Evolutionary conservation across 2,329 filamentous ascomycete species (phyloP).

Genomic region (Diatrype stigma): DNA sequence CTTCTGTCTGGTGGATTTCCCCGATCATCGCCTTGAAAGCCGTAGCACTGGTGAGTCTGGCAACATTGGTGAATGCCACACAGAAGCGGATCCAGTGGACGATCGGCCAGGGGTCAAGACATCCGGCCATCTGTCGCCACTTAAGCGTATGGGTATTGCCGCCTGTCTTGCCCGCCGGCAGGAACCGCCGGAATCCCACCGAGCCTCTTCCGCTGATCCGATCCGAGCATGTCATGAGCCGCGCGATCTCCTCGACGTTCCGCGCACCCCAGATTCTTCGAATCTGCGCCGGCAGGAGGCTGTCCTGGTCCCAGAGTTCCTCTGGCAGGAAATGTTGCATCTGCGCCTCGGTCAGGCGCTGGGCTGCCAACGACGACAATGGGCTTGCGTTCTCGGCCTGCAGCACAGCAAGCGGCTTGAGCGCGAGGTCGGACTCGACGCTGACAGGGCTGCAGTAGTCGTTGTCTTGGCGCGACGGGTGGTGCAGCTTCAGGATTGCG

Average conservation of each 20-base stretch:
- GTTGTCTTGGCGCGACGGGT: slow-evolving; percentile 16
- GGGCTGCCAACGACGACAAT: neutral
- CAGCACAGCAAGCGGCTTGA: neutral
- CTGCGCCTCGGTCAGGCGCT: neutral
- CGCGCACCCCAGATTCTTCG: slow-evolving; percentile 14
- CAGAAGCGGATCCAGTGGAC: slow-evolving; percentile 18
- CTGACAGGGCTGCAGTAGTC: slow-evolving; percentile 7
- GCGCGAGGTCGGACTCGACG: slow-evolving; percentile 6
- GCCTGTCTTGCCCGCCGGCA: slow-evolving; percentile 9
- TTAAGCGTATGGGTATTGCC: slow-evolving; percentile 23
- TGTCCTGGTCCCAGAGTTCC: neutral
- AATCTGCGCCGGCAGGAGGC: slow-evolving; percentile 3
- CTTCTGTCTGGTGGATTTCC: neutral
- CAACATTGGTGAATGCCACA: slow-evolving; percentile 16
- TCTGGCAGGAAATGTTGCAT: slow-evolving; percentile 13
- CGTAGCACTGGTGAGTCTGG: slow-evolving; percentile 6
- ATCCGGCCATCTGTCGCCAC: slow-evolving; percentile 22
- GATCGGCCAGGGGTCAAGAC: slow-evolving; percentile 17
- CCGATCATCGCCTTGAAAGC: slow-evolving; percentile 7
- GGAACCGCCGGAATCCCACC: slow-evolving; percentile 17
- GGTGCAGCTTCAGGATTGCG: slow-evolving; percentile 16
- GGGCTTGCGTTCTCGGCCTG: neutral
- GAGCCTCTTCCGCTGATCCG: slow-evolving; percentile 5
- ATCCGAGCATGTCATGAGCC: slow-evolving; percentile 6
- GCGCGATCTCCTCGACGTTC: slow-evolving; percentile 11